Conservation (phyloP, 371 early-diverging fungal genomes). For the Saksenaea vasiformis region DNA sequence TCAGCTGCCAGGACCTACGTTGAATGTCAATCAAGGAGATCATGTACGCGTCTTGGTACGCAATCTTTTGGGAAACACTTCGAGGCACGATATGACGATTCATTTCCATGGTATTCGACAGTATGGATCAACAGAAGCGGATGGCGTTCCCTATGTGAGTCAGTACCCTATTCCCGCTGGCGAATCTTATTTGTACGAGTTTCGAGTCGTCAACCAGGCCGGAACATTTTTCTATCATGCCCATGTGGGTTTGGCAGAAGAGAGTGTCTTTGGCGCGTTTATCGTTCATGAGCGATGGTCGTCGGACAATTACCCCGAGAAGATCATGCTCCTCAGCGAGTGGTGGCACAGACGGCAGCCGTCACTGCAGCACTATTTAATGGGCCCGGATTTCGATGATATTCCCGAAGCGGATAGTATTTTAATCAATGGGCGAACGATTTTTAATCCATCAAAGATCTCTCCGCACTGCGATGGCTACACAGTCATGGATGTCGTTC, state of each 20-base stretch:
- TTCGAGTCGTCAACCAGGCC: slow-evolving; percentile 36
- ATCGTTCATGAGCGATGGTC: slow-evolving; percentile 25
- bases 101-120: slow-evolving; percentile 52
- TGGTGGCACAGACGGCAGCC: slow-evolving; percentile 47
- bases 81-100: slow-evolving; percentile 24
- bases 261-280: slow-evolving; percentile 48
- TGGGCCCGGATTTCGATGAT: slow-evolving; percentile 32
- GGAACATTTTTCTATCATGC: slow-evolving; percentile 62
- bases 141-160: slow-evolving; percentile 65
- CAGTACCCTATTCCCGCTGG: slow-evolving; percentile 57
- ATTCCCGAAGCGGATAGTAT: slow-evolving; percentile 47
- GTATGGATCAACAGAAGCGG: slow-evolving; percentile 29
- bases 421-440: slow-evolving; percentile 42
- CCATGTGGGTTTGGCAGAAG: slow-evolving; percentile 45
- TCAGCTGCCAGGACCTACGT: slow-evolving; percentile 52
- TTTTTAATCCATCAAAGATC: slow-evolving; percentile 17
- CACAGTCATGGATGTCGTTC: slow-evolving; percentile 23
- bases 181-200: slow-evolving; percentile 48
- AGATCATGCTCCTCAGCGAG: slow-evolving; percentile 25
- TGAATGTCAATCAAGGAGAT: slow-evolving; percentile 44
- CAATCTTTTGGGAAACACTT: slow-evolving; percentile 24
- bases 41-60: slow-evolving; percentile 33
- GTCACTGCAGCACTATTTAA: slow-evolving; percentile 26
- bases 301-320: slow-evolving; percentile 2
- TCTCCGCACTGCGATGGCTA: slow-evolving; percentile 34